A percentile compares a stretch with the other conserved stretches of the same genome.
Evolutionary conservation across 2,329 filamentous ascomycete species (phyloP).

Genomic region (Neonectria sp.): DNA sequence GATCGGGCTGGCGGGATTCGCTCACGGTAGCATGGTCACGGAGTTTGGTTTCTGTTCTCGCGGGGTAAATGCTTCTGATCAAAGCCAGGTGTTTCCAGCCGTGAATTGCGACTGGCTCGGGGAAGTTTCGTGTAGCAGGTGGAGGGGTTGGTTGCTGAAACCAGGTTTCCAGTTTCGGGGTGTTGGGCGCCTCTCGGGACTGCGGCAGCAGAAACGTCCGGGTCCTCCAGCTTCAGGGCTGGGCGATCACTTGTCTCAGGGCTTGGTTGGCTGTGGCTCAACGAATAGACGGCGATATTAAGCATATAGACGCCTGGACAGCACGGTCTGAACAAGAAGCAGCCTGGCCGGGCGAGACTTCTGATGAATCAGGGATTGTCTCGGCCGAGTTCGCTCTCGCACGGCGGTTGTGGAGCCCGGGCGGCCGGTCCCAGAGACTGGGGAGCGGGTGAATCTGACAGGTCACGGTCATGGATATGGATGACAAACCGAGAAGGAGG

Average conservation of each 20-base stretch:
- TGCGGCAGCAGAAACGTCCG: conserved; percentile 9
- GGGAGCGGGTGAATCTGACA: not conserved
- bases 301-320: not conserved
- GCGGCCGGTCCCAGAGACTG: not conserved
- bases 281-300: not conserved
- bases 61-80: not conserved
- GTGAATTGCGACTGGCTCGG: conserved; percentile 11
- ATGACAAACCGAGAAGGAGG: not conserved
- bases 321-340: not conserved
- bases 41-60: conserved; percentile 5
- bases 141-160: conserved; percentile 10
- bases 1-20: not conserved
- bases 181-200: not conserved
- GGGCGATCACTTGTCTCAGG: conserved; percentile 21
- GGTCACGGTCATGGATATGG: not conserved
- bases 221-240: conserved; percentile 21
- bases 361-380: not conserved
- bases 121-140: conserved; percentile 13
- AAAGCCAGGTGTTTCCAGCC: not conserved
- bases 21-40: not conserved
- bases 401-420: not conserved
- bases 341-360: not conserved
- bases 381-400: not conserved
- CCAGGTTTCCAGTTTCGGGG: conserved; percentile 3
- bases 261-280: not conserved